A percentile compares a stretch with the other conserved stretches of the same genome.
phyloP scores from a whole-genome alignment of 1,284 basidiomycete genomes.

The Trichosporon faecale region DNA sequence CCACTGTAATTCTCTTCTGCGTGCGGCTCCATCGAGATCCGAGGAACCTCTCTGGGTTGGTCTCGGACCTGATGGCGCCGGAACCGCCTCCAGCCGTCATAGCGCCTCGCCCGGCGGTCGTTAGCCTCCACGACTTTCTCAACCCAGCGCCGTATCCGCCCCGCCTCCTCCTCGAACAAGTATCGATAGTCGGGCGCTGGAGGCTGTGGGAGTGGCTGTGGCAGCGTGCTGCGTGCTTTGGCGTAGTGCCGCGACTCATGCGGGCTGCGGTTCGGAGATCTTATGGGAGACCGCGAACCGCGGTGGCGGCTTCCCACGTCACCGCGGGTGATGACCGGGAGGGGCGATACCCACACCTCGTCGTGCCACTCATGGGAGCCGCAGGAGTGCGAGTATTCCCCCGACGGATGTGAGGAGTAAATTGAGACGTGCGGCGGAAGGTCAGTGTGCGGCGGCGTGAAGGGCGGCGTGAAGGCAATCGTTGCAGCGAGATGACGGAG shows the following conservation, averaged over 20 bases:
- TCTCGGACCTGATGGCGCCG: background rate
- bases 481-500: background rate
- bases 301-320: background rate
- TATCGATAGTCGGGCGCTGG: background rate
- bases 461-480: background rate
- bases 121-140: background rate
- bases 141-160: background rate
- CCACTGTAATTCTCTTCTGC: background rate
- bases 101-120: background rate
- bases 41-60: background rate
- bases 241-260: background rate
- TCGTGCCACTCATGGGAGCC: background rate
- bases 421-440: too few species aligned
- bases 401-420: background rate
- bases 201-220: background rate
- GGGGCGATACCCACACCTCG: background rate
- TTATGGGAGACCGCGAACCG: background rate
- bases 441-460: background rate
- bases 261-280: background rate
- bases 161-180: background rate
- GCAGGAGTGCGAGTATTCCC: background rate
- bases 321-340: too few species aligned
- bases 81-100: background rate
- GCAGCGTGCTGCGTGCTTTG: background rate
- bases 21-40: background rate